Conservation (phyloP, 495 filamentous ascomycete genomes). For the Bathelium albidoporum region DNA sequence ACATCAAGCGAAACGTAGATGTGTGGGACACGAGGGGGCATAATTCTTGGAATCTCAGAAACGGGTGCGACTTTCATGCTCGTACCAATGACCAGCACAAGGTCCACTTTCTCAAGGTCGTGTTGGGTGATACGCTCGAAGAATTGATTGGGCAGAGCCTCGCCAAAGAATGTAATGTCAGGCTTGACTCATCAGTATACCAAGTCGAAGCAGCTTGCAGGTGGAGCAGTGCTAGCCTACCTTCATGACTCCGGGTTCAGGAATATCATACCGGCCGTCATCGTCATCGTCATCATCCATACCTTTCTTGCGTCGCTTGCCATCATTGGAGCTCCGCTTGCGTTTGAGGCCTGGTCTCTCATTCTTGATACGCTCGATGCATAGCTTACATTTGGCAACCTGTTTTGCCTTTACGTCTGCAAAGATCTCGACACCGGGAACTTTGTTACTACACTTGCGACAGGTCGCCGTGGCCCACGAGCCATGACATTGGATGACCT, state of each 20-base stretch:
- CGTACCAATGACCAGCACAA: constrained; percentile 96
- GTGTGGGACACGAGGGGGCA: constrained; percentile 74
- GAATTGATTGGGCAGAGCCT: constrained; percentile 75
- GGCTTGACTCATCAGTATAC: constrained; percentile 37
- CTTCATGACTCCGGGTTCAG: constrained; percentile 84
- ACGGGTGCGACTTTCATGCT: constrained; percentile 95
- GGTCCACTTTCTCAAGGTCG: constrained; percentile 68
- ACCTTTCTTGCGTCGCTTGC: constrained; percentile 33
- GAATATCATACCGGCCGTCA: constrained; percentile 58
- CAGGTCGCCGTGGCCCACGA: constrained; percentile 90
- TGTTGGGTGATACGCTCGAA: constrained; percentile 66
- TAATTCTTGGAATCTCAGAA: constrained; percentile 72
- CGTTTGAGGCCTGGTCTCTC: constrained; percentile 52
- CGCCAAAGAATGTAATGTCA: constrained; percentile 97
- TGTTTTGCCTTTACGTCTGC: constrained; percentile 63
- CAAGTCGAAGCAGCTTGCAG: neutral
- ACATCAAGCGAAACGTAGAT: constrained; percentile 85
- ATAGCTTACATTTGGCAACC: constrained; percentile 54
- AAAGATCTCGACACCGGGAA: constrained; percentile 69
- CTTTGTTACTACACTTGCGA: constrained; percentile 66
- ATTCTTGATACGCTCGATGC: constrained; percentile 39
- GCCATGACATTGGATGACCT: constrained; percentile 92
- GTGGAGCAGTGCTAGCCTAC: constrained; percentile 23
- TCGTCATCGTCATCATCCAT: constrained; percentile 57
- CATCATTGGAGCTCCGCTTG: constrained; percentile 58